A percentile compares a stretch with the other conserved stretches of the same genome.
Evolutionary conservation across 2,329 filamentous ascomycete species (phyloP).

Genomic region (Monilinia laxa): DNA sequence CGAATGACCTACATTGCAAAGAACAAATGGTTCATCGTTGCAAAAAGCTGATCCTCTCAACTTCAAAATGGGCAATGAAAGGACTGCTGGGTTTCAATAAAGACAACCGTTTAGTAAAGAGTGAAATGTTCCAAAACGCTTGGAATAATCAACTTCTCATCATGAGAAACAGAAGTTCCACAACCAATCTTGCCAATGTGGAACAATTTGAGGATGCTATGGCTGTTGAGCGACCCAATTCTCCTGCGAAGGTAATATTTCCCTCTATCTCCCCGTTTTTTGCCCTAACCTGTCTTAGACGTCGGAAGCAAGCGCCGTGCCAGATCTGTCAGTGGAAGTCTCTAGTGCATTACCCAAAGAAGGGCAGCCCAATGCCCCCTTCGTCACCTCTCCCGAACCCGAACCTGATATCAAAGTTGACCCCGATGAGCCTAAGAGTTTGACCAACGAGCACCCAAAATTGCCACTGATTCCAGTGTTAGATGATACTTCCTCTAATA

Average conservation of each 20-base stretch:
- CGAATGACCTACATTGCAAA: background rate
- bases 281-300: background rate
- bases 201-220: background rate
- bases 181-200: background rate
- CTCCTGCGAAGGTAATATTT: background rate
- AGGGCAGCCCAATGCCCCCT: background rate
- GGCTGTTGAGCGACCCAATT: background rate
- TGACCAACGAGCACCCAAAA: background rate
- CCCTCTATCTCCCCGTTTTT: background rate
- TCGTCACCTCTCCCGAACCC: background rate
- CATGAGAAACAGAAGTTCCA: background rate
- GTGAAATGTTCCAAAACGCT: constrained; percentile 4
- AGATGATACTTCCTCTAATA: background rate
- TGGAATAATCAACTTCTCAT: background rate
- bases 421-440: background rate
- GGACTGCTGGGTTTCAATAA: background rate
- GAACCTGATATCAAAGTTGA: background rate
- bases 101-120: background rate
- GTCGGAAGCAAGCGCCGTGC: background rate
- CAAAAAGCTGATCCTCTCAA: background rate
- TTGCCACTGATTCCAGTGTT: background rate
- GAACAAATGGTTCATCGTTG: constrained; percentile 13
- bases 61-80: background rate
- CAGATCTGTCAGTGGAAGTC: background rate
- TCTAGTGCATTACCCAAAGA: background rate